Conservation (phyloP, 495 filamentous ascomycete species). For the Talaromyces nanjingensis region DNA sequence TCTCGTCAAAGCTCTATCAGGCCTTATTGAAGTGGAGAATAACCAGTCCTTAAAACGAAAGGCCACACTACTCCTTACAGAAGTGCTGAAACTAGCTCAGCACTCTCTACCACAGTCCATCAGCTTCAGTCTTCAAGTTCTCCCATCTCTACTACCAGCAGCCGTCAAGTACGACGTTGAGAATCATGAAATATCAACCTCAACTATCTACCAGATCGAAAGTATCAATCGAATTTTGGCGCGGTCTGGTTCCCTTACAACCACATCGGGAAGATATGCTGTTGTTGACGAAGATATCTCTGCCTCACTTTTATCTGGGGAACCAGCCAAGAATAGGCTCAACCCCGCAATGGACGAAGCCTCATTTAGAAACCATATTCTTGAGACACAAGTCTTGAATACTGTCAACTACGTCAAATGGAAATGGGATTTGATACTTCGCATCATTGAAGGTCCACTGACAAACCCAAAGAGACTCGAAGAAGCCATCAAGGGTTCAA, state of each 20-base stretch:
- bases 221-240: conserved; percentile 93
- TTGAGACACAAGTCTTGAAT: conserved; percentile 81
- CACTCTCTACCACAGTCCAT: conserved; percentile 71
- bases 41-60: conserved; percentile 77
- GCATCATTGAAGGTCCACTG: conserved; percentile 87
- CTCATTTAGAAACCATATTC: conserved; percentile 73
- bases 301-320: conserved; percentile 34
- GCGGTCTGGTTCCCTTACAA: conserved; percentile 51
- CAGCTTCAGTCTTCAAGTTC: conserved; percentile 73
- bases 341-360: conserved; percentile 77
- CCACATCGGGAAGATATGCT: conserved; percentile 32
- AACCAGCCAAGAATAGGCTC: conserved; percentile 65
- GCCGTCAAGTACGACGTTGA: conserved; percentile 64
- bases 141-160: conserved; percentile 72
- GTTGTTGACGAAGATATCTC: conserved; percentile 40
- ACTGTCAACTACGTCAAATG: conserved; percentile 86
- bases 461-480: conserved; percentile 88
- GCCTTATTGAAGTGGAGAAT: conserved; percentile 61
- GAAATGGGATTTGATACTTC: conserved; percentile 90
- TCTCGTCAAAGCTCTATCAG: conserved; percentile 59
- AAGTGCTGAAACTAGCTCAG: conserved; percentile 82
- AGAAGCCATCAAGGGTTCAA: conserved; percentile 89
- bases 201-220: conserved; percentile 93
- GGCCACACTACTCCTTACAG: conserved; percentile 81
- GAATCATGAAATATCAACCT: conserved; percentile 70